A percentile compares a stretch with the other conserved stretches of the same genome.
Evolutionary conservation across 2,329 filamentous ascomycete genomes (phyloP).

Genomic region (Fusarium chuoi): DNA sequence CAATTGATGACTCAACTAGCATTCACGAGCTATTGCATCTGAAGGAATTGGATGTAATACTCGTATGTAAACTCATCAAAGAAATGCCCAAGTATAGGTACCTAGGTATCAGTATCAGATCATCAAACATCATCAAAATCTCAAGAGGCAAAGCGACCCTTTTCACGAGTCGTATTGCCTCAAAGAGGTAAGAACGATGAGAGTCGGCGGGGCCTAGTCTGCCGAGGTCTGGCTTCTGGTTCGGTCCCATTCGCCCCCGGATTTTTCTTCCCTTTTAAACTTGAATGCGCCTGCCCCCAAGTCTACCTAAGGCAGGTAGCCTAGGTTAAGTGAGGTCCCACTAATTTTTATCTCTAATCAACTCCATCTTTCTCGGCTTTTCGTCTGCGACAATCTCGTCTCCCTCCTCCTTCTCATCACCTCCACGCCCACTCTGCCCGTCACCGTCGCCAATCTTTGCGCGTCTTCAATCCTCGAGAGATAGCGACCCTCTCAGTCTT

Average conservation of each 20-base stretch:
- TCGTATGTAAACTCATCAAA: neutral
- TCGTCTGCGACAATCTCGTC: constrained; percentile 11
- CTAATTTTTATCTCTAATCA: constrained; percentile 31
- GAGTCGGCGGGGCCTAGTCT: constrained; percentile 21
- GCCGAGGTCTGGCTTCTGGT: constrained; percentile 38
- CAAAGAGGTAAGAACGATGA: constrained; percentile 23
- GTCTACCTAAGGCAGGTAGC: neutral
- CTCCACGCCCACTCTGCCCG: constrained; percentile 16
- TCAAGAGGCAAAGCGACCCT: neutral
- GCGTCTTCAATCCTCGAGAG: neutral
- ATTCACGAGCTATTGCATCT: neutral
- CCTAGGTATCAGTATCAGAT: neutral
- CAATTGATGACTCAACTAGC: neutral
- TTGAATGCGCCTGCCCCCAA: constrained; percentile 9
- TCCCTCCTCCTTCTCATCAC: neutral
- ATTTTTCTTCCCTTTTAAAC: constrained; percentile 43
- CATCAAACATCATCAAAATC: neutral
- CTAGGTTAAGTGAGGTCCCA: constrained; percentile 15
- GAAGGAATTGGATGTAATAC: neutral
- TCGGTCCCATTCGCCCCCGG: constrained; percentile 40
- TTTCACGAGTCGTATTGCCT: constrained; percentile 1
- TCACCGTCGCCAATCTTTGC: constrained; percentile 2
- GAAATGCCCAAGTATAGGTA: neutral
- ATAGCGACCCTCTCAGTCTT: neutral
- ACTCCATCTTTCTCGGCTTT: constrained; percentile 33